These are phyloP conservation scores for Exsudoporus frostii DNA, from an alignment of 768 basidiomycete genomes.

Conservation along the genomic window DNA sequence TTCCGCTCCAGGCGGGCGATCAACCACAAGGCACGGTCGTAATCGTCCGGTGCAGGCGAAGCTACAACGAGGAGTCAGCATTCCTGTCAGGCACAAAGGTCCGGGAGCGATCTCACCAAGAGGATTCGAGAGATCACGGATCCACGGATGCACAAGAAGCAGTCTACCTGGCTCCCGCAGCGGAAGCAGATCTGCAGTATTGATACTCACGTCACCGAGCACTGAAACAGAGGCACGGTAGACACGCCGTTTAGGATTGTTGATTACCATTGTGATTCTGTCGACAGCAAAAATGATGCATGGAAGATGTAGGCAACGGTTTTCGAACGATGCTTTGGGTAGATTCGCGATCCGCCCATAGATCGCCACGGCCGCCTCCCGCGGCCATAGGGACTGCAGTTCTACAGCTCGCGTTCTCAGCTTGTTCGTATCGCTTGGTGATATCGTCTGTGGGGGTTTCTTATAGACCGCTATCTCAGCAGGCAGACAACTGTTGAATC, in stretches of 20 bases:
- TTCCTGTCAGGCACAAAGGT: background rate
- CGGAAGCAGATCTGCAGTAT: background rate
- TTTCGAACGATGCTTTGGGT: background rate
- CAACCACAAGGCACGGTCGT: background rate
- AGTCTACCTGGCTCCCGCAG: background rate
- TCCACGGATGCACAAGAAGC: constrained; percentile 3
- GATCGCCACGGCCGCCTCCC: background rate
- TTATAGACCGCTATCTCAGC: constrained; percentile 1
- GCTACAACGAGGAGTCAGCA: background rate
- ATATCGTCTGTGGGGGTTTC: background rate
- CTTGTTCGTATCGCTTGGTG: background rate
- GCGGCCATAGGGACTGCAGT: background rate
- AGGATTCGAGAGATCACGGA: background rate
- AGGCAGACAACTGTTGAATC: constrained; percentile 4
- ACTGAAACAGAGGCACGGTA: background rate
- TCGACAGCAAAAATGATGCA: background rate
- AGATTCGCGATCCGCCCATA: background rate
- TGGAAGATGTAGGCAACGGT: constrained; percentile 1
- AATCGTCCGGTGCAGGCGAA: background rate
- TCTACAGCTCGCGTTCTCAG: background rate
- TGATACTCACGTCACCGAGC: background rate
- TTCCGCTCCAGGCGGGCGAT: constrained; percentile 1
- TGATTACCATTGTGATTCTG: background rate
- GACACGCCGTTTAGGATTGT: background rate
- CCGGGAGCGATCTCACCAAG: background rate